phyloP scores from a whole-genome alignment of 306 rosid genomes.

The Comarum palustre region DNA sequence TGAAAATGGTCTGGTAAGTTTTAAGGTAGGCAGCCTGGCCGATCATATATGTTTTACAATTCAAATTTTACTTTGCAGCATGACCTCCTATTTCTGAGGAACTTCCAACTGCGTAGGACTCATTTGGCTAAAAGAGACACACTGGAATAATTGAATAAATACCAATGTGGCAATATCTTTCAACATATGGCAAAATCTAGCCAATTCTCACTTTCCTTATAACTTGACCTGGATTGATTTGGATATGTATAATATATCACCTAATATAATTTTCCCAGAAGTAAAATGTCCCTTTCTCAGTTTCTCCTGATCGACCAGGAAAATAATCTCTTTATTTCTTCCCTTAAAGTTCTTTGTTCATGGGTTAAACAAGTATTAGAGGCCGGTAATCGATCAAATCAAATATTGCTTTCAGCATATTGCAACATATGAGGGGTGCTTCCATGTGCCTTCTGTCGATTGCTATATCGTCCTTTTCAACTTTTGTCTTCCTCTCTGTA shows the following conservation, averaged over 20 bases:
- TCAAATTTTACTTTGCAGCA: neutral
- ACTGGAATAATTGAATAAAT: neutral
- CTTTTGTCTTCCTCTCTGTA: neutral
- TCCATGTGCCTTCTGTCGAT: slow-evolving; percentile 6
- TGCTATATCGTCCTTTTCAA: neutral
- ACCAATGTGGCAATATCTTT: slow-evolving; percentile 1
- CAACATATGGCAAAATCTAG: neutral
- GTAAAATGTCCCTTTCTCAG: neutral
- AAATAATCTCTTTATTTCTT: neutral
- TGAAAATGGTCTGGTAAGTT: neutral
- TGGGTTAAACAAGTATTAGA: neutral
- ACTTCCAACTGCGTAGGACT: neutral
- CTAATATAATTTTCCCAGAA: neutral
- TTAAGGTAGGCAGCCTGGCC: neutral
- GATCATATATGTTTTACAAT: neutral
- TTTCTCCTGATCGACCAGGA: neutral
- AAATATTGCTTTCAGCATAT: neutral
- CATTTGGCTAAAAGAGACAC: neutral
- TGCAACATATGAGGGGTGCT: neutral
- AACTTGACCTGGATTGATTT: neutral
- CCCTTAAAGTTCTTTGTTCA: neutral
- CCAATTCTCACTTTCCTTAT: neutral
- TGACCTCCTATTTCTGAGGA: slow-evolving; percentile 11
- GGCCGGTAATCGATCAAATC: neutral
- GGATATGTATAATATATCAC: neutral